Evolutionary conservation across 163 green algal species (phyloP), one percentile per base, ranked within the genome.

Genomic region (Chloromonas sp.): DNA sequence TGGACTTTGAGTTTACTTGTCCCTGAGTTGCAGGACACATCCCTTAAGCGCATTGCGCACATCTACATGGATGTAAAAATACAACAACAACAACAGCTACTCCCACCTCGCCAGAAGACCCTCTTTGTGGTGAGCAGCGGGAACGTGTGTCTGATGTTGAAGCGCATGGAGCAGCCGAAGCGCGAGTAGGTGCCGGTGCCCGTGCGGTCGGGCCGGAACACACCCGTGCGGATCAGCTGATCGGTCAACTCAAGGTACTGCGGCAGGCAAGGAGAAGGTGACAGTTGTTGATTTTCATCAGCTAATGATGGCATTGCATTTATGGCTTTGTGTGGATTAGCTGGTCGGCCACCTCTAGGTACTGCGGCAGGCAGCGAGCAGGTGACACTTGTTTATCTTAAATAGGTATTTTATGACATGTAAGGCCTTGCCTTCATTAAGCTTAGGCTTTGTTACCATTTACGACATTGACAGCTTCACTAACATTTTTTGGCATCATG

Each of bases 91-190:
- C 36, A 36, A 36, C 36, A 36, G 36, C 36, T 36, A 36, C 36
- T 36, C 93, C 14, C 88, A 96, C 95, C 94, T 82, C 93, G 84
- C 96, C 96, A 99, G 90, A 99, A 99, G 14, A 98, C 94, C 60
- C 96, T 92, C 91, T 99, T 99, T 85, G 94, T 98, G 71, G 97
- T 99, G 57, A 99, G 94, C 79, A 99, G 92, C 13, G 97, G 97
- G 89, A 99, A 99, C 79, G 88, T 92, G 87, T 98, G 92, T 5
- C 97, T 93, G 87, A 99, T 90, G 92, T 99, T 97, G 91, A 98
- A 99, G 79, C 96, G 92, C 92, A 97, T 96, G 81, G 93, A 91
- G 66, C 84, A 84, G 14, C 96, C 96, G 92, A 99, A 99, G 84
- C 94, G 92, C 14, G 93, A 96, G 78, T 96, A 91, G 3, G 97